A percentile compares a stretch with the other conserved stretches of the same genome.
phyloP scores from a whole-genome alignment of 108 stramenopile species.

The Discostella stelligeroides region DNA sequence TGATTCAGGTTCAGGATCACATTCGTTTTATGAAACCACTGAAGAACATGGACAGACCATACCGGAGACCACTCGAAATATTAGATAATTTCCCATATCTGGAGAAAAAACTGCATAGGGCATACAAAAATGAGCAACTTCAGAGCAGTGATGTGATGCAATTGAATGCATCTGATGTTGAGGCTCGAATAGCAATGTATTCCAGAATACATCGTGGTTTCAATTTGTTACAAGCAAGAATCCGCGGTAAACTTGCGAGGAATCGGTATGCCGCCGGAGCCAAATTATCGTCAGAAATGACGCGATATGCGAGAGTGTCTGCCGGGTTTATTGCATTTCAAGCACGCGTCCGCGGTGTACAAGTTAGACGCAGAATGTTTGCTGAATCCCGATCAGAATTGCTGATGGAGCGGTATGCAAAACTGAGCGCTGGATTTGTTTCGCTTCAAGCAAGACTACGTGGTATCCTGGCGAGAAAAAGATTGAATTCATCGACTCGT shows the following conservation, averaged over 20 bases:
- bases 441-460: slow-evolving; percentile 27
- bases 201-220: slow-evolving; percentile 4
- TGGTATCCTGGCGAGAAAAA: slow-evolving; percentile 10
- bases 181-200: background rate
- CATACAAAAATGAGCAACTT: too few relatives aligned
- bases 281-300: slow-evolving; percentile 8
- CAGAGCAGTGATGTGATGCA: background rate
- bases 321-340: slow-evolving; percentile 14
- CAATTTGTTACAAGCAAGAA: slow-evolving; percentile 7
- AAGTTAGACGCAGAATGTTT: slow-evolving; percentile 13
- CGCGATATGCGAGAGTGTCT: slow-evolving; percentile 1
- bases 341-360: slow-evolving; percentile 14
- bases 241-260: background rate
- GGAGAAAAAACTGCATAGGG: too few relatives aligned
- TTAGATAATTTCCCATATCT: background rate
- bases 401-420: slow-evolving; percentile 14
- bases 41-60: background rate
- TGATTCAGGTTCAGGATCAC: slow-evolving; percentile 10
- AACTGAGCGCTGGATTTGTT: slow-evolving; percentile 6
- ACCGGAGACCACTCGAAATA: too few relatives aligned
- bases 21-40: slow-evolving; percentile 2
- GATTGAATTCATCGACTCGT: background rate
- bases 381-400: background rate
- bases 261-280: background rate
- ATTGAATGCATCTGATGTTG: background rate